These are phyloP conservation scores for Pseudogymnoascus sp. DNA, from an alignment of 2,329 filamentous ascomycete genomes.

Conservation along the genomic window DNA sequence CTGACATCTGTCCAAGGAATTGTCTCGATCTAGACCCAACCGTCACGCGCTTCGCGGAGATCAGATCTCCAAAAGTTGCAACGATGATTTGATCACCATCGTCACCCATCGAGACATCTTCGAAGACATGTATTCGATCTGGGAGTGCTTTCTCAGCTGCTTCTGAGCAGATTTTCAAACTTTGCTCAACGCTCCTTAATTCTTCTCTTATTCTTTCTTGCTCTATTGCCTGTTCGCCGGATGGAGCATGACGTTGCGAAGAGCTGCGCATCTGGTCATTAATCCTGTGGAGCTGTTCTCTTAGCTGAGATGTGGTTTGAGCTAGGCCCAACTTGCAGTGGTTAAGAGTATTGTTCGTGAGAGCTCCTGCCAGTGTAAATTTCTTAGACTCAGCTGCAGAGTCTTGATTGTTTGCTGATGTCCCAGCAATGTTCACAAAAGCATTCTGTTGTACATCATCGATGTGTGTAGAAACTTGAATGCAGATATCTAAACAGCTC, in stretches of 20 bases:
- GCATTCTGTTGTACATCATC: conserved; percentile 18
- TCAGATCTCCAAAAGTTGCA: conserved; percentile 27
- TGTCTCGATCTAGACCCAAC: conserved; percentile 19
- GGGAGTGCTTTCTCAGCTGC: conserved; percentile 22
- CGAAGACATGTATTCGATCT: conserved; percentile 23
- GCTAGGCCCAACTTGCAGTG: conserved; percentile 19
- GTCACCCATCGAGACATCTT: conserved; percentile 24
- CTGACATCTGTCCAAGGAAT: conserved; percentile 22
- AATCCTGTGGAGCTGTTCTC: conserved; percentile 19
- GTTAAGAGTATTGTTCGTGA: conserved; percentile 15
- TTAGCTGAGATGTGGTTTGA: conserved; percentile 18
- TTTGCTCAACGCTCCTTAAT: conserved; percentile 23
- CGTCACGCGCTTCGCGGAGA: conserved; percentile 25
- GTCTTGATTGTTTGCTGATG: background rate
- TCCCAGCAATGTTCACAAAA: conserved; percentile 13
- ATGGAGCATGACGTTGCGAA: conserved; percentile 11
- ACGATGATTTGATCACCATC: conserved; percentile 26
- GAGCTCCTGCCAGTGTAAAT: conserved; percentile 13
- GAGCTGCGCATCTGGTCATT: conserved; percentile 17
- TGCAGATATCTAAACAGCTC: conserved; percentile 26
- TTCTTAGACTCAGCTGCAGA: conserved; percentile 11
- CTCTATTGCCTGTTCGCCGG: conserved; percentile 12
- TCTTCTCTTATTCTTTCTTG: conserved; percentile 22
- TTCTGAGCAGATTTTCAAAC: conserved; percentile 23
- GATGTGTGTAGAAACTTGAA: conserved; percentile 23